Base-by-base conservation (phyloP, 139 green algal species). In the Haematococcus sp. region DNA sequence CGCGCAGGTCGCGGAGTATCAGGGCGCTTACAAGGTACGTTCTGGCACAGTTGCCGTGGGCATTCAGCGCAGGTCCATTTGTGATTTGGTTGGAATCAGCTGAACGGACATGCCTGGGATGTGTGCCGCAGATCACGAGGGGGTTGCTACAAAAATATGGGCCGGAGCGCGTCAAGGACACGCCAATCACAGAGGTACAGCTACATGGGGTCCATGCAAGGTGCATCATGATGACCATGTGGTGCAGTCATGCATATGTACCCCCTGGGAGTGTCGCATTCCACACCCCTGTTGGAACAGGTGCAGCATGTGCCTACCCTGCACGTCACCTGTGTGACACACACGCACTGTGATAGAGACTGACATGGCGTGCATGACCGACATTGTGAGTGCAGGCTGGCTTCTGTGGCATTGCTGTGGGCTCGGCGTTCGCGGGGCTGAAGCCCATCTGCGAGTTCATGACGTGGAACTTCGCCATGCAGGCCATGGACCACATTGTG, bases 401-500 rank as follows among this genome's bases (percentile, higher is more conserved):
- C 2, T 99, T 99, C 81, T 95, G 92, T 9, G 96, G 96, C 33
- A 96, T 99, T 33, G 94, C 85, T 4, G 88, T 96, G 33, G 96
- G 96, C 25, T 94, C 96, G 1, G 96, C 92, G 0, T 95, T 98
- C 64, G 87, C 91, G 16, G 96, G 96, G 9, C 72, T 98, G 43
- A 87, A 85, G 46, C 96, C 96, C 25, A 84, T 99, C 20, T 89
- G 96, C 34, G 96, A 99, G 86, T 99, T 99, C 84, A 99, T 99
- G 96, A 99, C 96, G 16, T 99, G 94, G 76, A 99, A 99, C 86
- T 99, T 99, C 77, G 88, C 96, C 27, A 94, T 99, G 92, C 95
- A 96, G 86, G 94, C 95, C 58, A 96, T 99, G 34, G 96, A 99
- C 76, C 96, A 99, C 64, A 97, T 99, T 70, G 88, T 99, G 75